Percentiles rank a stretch among this genome's conserved stretches.
phyloP scores from a whole-genome alignment of 1,284 basidiomycete genomes.

The Heterobasidion annosum region DNA sequence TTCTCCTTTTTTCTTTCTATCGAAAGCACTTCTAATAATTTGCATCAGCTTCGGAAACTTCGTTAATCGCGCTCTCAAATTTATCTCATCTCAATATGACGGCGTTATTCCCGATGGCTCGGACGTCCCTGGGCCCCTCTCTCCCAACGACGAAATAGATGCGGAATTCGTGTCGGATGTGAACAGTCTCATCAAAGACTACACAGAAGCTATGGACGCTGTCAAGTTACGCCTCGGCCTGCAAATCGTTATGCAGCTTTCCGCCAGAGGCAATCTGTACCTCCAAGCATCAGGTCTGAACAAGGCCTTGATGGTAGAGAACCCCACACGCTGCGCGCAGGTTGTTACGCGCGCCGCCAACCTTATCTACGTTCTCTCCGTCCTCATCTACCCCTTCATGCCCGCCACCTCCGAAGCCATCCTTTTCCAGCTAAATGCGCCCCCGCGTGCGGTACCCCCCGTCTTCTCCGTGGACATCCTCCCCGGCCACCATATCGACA shows the following conservation, averaged over 20 bases:
- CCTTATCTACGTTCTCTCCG: constrained; percentile 87
- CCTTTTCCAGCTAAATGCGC: constrained; percentile 85
- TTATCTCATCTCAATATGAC: constrained; percentile 83
- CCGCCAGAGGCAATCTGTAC: constrained; percentile 90
- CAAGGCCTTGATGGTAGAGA: constrained; percentile 80
- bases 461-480: constrained; percentile 74
- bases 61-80: constrained; percentile 92
- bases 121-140: constrained; percentile 59
- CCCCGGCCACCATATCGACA: constrained; percentile 80
- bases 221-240: constrained; percentile 88
- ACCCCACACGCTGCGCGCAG: constrained; percentile 82
- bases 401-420: constrained; percentile 82
- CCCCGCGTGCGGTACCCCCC: constrained; percentile 68
- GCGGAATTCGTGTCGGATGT: constrained; percentile 76
- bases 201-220: constrained; percentile 83
- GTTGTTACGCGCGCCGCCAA: constrained; percentile 89
- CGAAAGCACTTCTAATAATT: background rate
- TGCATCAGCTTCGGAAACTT: constrained; percentile 85
- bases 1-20: background rate
- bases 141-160: constrained; percentile 63
- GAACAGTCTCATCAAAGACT: constrained; percentile 76
- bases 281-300: constrained; percentile 88
- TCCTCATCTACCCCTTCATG: constrained; percentile 94
- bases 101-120: constrained; percentile 73
- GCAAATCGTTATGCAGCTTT: constrained; percentile 84